Base-by-base conservation (phyloP, 192 early-diverging fungal genomes). In the Blastocladiella britannica region DNA sequence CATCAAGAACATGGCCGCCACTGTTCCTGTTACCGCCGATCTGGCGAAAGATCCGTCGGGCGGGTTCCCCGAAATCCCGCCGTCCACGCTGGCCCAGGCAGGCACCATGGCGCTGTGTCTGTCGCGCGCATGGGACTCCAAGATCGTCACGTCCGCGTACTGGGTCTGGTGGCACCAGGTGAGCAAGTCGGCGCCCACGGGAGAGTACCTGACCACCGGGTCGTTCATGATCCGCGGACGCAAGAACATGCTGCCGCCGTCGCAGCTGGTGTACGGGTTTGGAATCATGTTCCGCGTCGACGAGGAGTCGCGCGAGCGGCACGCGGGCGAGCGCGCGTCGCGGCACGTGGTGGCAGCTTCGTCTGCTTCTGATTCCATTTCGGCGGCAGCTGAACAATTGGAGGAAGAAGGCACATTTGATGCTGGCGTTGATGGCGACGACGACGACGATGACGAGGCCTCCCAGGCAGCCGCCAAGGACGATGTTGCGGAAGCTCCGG, bases 71-170 rank as follows among this genome's bases (percentile, higher is more conserved):
- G 37, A 47, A 4, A 82, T 93, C 27, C 89, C 93, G 27, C 90
- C 89, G 1, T 82, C 80, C 26, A 95, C 92, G 9, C 72, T 95
- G 54, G 84, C 83, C 61, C 94, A 98, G 70, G 94, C 94, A 4
- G 91, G 87, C 12, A 79, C 88, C 27, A 92, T 96, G 91, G 85
- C 87, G 43, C 84, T 98, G 2, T 91, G 88, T 55, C 81, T 88
- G 65, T 90, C 87, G 27, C 81, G 83, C 25, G 94, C 94, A 8
- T 98, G 94, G 94, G 94, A 98, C 53, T 79, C 88, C 25, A 98
- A 98, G 64, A 87, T 94, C 61, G 79, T 96, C 18, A 92, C 87
- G 5, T 81, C 79, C 25, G 89, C 93, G 0, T 98, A 85, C 78
- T 98, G 94, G 93, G 93, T 96, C 7, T 63, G 79, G 53, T 80